Percentiles rank a stretch among this genome's conserved stretches.
Evolutionary conservation across 768 basidiomycete species (phyloP).

Genomic region (Solioccasus polychromus): DNA sequence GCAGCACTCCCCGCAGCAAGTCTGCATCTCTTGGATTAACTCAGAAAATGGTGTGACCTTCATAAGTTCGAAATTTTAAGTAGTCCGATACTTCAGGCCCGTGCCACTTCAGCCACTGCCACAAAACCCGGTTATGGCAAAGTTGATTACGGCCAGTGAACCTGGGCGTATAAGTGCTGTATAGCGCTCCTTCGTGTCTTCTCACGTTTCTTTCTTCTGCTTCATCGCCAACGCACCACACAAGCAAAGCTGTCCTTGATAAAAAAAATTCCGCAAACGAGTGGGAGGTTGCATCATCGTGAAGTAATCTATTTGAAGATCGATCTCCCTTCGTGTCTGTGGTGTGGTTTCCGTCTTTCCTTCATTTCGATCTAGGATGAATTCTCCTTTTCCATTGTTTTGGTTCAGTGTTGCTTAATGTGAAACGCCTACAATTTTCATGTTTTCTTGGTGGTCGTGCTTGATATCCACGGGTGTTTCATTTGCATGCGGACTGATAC

Average conservation of each 20-base stretch:
- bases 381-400: slow-evolving; percentile 7
- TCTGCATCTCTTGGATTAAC: no score
- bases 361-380: neutral
- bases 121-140: no score
- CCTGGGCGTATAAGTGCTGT: slow-evolving; percentile 15
- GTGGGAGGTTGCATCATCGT: slow-evolving; percentile 9
- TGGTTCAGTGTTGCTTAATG: slow-evolving; percentile 6
- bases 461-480: no score
- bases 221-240: slow-evolving; percentile 9
- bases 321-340: slow-evolving; percentile 6
- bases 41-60: no score
- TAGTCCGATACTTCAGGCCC: no score
- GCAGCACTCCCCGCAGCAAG: no score
- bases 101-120: no score
- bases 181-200: slow-evolving; percentile 2
- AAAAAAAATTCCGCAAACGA: slow-evolving; percentile 3
- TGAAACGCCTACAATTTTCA: no score
- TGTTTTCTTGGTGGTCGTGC: no score
- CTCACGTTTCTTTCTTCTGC: slow-evolving; percentile 17
- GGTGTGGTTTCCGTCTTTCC: slow-evolving; percentile 10
- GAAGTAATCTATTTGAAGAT: slow-evolving; percentile 1
- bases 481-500: neutral
- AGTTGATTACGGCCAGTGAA: slow-evolving; percentile 11
- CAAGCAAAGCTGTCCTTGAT: slow-evolving; percentile 12
- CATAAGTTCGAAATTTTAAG: no score